Evolutionary conservation across 768 basidiomycete genomes (phyloP), one percentile per base, ranked within the genome.

Genomic region (Paxillus rubicundulus): DNA sequence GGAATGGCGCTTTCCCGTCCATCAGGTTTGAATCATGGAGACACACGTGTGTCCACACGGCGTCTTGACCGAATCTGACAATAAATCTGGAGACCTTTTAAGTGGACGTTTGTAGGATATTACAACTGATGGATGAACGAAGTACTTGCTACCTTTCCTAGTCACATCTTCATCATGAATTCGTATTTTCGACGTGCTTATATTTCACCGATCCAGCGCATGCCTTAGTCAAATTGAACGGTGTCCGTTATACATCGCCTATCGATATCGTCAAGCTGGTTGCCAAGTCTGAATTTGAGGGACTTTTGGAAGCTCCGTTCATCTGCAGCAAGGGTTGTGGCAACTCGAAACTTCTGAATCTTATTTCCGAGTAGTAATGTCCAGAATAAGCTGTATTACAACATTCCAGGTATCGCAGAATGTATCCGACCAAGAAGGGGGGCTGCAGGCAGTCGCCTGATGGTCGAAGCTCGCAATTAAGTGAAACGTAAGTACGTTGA

Each of bases 331-430:
- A 38, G 37, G 36, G 37, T 13, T 17, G 37, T 17, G 37, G 37
- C 17, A 38, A 38, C 37, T 38, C 37, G 17, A n/a, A 45, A 34
- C 30, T 37, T 34, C 36, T 37, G 36, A 37, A 20, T 21, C 38
- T 49, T 30, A 59, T 62, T 62, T 61, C 57, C 61, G 54, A 53
- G 52, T 16, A 21, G 34, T n/a, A 49, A 21, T 20, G 56, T 69
- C 69, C 67, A 67, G 59, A 62, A 62, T 58, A 56, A 57, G 56
- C 49, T 70, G 65, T 68, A 68, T 67, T 68, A 68, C 69, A 68
- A 69, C 67, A 70, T 65, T 54, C 62, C 69, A 68, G 67, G 67
- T 70, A 68, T 68, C 56, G 64, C 68, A 66, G 64, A 55, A 62
- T 54, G 52, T 57, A 65, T 70, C 59, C 60, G 58, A 68, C 56